Evolutionary conservation across 768 basidiomycete species (phyloP), one percentile per base, ranked within the genome.

Genomic region (Trametes gibbosa): DNA sequence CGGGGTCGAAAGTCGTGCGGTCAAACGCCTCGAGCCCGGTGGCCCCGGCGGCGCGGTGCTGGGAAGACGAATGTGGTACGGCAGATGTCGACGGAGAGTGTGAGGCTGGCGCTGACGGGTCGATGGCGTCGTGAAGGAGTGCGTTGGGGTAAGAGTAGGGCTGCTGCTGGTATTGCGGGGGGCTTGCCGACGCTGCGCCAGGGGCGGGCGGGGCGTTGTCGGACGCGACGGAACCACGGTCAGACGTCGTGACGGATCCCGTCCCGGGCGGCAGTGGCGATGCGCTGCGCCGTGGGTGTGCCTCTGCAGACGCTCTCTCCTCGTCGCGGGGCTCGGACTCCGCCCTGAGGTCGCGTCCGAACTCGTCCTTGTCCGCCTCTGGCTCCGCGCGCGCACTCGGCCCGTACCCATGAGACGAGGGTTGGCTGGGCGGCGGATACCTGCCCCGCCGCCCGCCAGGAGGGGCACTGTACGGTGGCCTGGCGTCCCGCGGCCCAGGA

Each of bases 321-420:
- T 58, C 43, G 17, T 53, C 50, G 39, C 46, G 42, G 59, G 59
- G 81, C 76, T n/a, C n/a, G n/a, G 88, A 84, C 41, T 75, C 72
- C 35, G 81, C 75, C 66, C 90, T 81, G 68, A 91, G 79, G 70
- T 92, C 90, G 66, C 91, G 85, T 65, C 91, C 90, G 73, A 93
- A 93, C 72, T 93, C 90, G 80, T 93, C 90, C 73, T 85, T 90
- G 57, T 76, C 84, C n/a, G 70, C 64, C 53, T 69, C 69, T 49
- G 68, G 74, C 51, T 63, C 63, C n/a, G 19, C 35, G 47, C 51
- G 32, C 24, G 55, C n/a, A n/a, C 13, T 19, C 29, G 61, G 43
- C 45, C 66, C 65, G 50, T 34, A 53, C 17, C 62, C 64, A 40
- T 69, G 47, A 21, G 64, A 51, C 32, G 54, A 53, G 25, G 39